These are phyloP conservation scores for Aspergillus biplanus DNA, from an alignment of 495 filamentous ascomycete genomes.

Conservation along the genomic window DNA sequence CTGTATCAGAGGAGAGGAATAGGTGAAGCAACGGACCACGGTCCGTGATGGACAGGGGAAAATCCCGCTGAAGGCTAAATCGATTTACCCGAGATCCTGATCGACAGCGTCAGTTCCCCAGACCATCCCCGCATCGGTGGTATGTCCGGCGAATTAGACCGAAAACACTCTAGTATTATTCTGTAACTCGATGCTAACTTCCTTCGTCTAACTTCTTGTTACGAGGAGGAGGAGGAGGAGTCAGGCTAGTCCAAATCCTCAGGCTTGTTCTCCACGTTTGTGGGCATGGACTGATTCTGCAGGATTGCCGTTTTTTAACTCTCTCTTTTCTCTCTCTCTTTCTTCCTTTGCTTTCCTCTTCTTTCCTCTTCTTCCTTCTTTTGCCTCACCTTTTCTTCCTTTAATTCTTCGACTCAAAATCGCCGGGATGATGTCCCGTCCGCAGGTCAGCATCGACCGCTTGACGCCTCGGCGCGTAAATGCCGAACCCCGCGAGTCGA, in stretches of 20 bases:
- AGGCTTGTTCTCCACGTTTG: constrained; percentile 4
- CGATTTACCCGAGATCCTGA: constrained; percentile 14
- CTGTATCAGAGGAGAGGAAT: no score
- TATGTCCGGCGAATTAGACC: constrained; percentile 14
- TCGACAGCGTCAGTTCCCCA: constrained; percentile 7
- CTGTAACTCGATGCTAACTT: background rate
- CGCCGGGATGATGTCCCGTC: constrained; percentile 60
- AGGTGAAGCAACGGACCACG: constrained; percentile 11
- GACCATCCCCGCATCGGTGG: constrained; percentile 27
- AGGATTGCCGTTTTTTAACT: background rate
- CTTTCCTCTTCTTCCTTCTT: background rate
- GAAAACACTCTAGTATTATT: background rate
- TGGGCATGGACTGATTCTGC: background rate
- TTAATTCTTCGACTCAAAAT: background rate
- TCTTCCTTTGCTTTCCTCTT: constrained; percentile 5
- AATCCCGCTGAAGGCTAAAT: constrained; percentile 17
- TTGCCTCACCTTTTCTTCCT: constrained; percentile 6
- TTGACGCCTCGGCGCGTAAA: constrained; percentile 72
- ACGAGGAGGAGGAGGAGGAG: no score
- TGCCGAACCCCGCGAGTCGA: constrained; percentile 80
- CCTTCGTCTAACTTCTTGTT: no score
- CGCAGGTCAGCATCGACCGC: constrained; percentile 84
- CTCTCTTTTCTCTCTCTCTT: constrained; percentile 16
- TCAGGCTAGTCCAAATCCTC: background rate
- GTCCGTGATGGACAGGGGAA: constrained; percentile 28